Evolutionary conservation across 2,329 filamentous ascomycete genomes (phyloP).

Genomic region (Hymenoscyphus infarciens): DNA sequence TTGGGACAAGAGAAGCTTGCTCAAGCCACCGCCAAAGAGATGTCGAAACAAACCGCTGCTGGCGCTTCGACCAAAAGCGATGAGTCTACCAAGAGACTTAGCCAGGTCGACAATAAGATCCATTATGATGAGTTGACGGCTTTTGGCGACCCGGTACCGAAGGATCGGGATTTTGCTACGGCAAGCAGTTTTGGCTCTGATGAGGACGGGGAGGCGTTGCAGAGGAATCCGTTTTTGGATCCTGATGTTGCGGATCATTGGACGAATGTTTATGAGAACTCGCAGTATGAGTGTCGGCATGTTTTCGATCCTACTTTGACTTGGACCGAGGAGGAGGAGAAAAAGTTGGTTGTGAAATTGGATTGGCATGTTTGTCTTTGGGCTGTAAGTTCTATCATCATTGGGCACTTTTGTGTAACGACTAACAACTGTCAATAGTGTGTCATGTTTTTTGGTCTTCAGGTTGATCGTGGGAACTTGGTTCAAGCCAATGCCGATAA

Average conservation of each 20-base stretch:
- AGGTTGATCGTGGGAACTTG: constrained; percentile 61
- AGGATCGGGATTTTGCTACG: constrained; percentile 4
- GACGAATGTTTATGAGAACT: constrained; percentile 16
- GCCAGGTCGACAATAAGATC: background rate
- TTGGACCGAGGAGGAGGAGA: constrained; percentile 23
- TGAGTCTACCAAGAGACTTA: background rate
- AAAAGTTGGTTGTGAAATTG: constrained; percentile 17
- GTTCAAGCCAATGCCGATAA: constrained; percentile 59
- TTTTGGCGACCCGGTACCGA: constrained; percentile 11
- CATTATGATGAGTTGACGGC: constrained; percentile 7
- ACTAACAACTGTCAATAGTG: constrained; percentile 2
- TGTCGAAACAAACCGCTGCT: constrained; percentile 4
- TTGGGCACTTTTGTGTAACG: background rate
- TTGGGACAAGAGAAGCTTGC: background rate
- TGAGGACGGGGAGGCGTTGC: constrained; percentile 5
- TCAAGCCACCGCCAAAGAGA: background rate
- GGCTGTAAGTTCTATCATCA: constrained; percentile 9
- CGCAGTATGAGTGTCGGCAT: constrained; percentile 20
- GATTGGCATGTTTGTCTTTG: constrained; percentile 14
- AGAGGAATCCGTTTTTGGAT: constrained; percentile 14
- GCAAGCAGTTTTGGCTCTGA: constrained; percentile 7
- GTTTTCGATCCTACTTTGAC: constrained; percentile 18
- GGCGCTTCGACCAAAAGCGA: background rate
- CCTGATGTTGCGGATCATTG: constrained; percentile 18
- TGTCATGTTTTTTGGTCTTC: constrained; percentile 37